Base-by-base conservation (phyloP, 495 filamentous ascomycete genomes). In the Lophium mytilinum region DNA sequence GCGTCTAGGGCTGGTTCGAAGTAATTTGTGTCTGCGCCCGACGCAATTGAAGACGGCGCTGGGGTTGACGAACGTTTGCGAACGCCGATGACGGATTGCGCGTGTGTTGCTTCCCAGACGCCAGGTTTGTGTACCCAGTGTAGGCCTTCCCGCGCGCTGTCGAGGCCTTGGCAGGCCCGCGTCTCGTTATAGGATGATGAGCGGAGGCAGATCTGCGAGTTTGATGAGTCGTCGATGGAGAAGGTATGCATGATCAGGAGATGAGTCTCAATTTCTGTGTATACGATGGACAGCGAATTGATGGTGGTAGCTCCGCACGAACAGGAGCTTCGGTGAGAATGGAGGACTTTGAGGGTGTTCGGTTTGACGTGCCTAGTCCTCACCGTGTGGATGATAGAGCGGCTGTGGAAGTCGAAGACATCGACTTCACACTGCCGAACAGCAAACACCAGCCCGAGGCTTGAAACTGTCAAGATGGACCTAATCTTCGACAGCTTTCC, bases 311-410 rank as follows among this genome's bases (percentile, higher is more conserved):
- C 58, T 12, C 55, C 52, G 45, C 68, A 66, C 37, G 50, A 2
- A 41, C 70, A 67, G 9, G 36, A 6, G 8, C 63, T 60, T 35
- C 54, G 56, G 12, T 37, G 37, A 50, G 66, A 67, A 49, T 69
- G 68, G 8, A 72, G 41, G 37, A 67, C 51, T 11, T 66, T 55
- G 36, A 72, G 61, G 3, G 69, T 62, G 52, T 78, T 76, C 60
- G 18, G 24, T 17, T 52, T 58, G 37, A 84, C 79, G 18, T 74
- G 72, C 19, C 79, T 78, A 1, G 80, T 83, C 37, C 65, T 53
- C 49, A 87, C 81, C 7, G 75, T 78, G 58, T 83, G 74, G 37
- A 84, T 72, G 30, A 83, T 66, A 15, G 65, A 70, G 8, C 73
- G 73, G 24, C 72, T 75, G 19, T 73, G 62, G 0, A 80, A 65